Evolutionary conservation across 1,139 yeast species (phyloP).

Genomic region (Nakaseomyces kungkrabaensis): DNA sequence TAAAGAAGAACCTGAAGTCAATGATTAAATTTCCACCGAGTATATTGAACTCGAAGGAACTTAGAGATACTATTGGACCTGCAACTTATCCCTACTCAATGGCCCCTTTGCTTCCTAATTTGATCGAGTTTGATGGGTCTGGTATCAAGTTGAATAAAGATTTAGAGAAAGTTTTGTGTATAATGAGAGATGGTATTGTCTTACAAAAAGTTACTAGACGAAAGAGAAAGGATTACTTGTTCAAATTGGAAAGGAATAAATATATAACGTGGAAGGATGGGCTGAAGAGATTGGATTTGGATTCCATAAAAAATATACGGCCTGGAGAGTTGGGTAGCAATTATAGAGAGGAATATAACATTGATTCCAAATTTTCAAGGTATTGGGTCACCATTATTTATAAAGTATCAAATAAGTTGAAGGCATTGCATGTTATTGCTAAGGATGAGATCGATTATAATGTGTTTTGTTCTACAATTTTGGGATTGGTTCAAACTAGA

Average conservation of each 20-base stretch:
- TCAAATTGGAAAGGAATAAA: slow-evolving; percentile 16
- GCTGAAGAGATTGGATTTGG: slow-evolving; percentile 40
- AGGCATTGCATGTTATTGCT: slow-evolving; percentile 69
- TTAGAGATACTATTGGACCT: not conserved
- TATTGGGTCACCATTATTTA: slow-evolving; percentile 80
- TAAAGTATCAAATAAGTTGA: slow-evolving; percentile 39
- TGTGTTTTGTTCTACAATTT: slow-evolving; percentile 39
- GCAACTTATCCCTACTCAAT: slow-evolving; percentile 3
- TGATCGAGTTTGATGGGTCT: not conserved
- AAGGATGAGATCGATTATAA: slow-evolving; percentile 52
- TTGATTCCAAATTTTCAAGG: slow-evolving; percentile 53
- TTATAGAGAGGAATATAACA: slow-evolving; percentile 73
- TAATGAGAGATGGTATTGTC: slow-evolving; percentile 12
- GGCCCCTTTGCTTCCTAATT: not conserved
- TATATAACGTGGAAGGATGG: slow-evolving; percentile 25
- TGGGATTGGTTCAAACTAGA: slow-evolving; percentile 38
- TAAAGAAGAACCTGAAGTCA: slow-evolving; percentile 1
- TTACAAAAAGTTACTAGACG: slow-evolving; percentile 26
- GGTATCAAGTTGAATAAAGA: not conserved
- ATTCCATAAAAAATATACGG: slow-evolving; percentile 60
- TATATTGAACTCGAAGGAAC: not conserved
- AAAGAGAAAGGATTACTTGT: slow-evolving; percentile 18
- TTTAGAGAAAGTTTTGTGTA: not conserved
- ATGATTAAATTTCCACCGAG: not conserved
- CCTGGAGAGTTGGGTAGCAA: slow-evolving; percentile 64